phyloP scores from a whole-genome alignment of 768 basidiomycete species.

The Rhodotorula babjevae region DNA sequence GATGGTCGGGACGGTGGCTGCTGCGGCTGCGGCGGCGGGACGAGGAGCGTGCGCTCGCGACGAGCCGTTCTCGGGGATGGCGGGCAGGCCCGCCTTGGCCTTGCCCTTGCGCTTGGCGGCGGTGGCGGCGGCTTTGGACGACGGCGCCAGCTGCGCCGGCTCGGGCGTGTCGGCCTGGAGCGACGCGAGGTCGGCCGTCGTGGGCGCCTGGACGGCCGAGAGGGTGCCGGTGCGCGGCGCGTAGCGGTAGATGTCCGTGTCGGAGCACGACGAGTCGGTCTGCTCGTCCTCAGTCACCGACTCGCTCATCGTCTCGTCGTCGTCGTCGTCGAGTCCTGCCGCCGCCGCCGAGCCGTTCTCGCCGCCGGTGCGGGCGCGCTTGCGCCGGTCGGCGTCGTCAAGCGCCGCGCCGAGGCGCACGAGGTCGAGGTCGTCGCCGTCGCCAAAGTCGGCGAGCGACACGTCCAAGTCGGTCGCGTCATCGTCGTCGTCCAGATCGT shows the following conservation, averaged over 20 bases:
- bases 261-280: constrained; percentile 37
- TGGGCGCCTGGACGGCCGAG: constrained; percentile 33
- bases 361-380: neutral
- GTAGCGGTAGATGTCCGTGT: constrained; percentile 35
- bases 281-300: constrained; percentile 24
- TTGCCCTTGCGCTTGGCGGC: constrained; percentile 9
- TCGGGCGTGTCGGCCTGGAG: constrained; percentile 10
- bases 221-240: constrained; percentile 34
- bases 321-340: neutral
- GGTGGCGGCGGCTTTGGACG: neutral
- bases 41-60: neutral
- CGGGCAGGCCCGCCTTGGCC: neutral
- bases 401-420: constrained; percentile 40
- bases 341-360: neutral
- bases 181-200: constrained; percentile 31
- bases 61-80: neutral
- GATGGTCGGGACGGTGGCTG: neutral
- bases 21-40: no score
- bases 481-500: constrained; percentile 24
- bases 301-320: neutral
- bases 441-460: constrained; percentile 27
- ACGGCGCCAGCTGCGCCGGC: neutral
- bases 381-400: neutral
- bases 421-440: constrained; percentile 28
- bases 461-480: constrained; percentile 11